Percentiles rank a stretch among this genome's conserved stretches.
Conservation (phyloP, 306 rosid genomes). For the Arachis hypogaea region DNA sequence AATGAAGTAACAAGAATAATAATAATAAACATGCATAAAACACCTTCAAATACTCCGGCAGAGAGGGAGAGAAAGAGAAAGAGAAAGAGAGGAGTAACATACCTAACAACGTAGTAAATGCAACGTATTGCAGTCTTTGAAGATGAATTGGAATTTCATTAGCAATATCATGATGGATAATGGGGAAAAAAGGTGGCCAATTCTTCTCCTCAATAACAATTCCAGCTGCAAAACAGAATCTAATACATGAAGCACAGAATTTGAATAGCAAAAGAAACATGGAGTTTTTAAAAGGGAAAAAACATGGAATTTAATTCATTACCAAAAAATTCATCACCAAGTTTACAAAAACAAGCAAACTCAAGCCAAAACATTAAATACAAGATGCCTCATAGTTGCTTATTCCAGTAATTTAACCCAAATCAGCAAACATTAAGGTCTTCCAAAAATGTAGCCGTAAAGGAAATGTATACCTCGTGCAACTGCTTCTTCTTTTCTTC, state of each 20-base stretch:
- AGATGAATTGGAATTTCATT: conserved; percentile 88
- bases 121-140: conserved; percentile 81
- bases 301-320: conserved; percentile 8
- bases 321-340: not conserved
- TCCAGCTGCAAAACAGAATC: conserved; percentile 80
- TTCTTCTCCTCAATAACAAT: conserved; percentile 89
- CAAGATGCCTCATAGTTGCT: not conserved
- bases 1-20: not conserved
- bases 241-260: conserved; percentile 19
- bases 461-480: conserved; percentile 65
- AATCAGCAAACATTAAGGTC: not conserved
- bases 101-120: conserved; percentile 90
- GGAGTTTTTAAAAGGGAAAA: conserved; percentile 1
- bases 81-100: conserved; percentile 29
- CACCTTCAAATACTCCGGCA: not conserved
- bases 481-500: conserved; percentile 86
- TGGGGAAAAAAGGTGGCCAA: conserved; percentile 94
- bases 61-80: not conserved
- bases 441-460: not conserved
- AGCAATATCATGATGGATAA: conserved; percentile 93
- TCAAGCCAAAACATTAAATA: conserved; percentile 12
- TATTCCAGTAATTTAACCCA: not conserved
- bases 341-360: not conserved
- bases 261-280: conserved; percentile 2
- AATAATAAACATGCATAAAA: conserved; percentile 13